These are phyloP conservation scores for Backusella psychrophila DNA, from an alignment of 192 early-diverging fungal genomes.

Conservation along the genomic window DNA sequence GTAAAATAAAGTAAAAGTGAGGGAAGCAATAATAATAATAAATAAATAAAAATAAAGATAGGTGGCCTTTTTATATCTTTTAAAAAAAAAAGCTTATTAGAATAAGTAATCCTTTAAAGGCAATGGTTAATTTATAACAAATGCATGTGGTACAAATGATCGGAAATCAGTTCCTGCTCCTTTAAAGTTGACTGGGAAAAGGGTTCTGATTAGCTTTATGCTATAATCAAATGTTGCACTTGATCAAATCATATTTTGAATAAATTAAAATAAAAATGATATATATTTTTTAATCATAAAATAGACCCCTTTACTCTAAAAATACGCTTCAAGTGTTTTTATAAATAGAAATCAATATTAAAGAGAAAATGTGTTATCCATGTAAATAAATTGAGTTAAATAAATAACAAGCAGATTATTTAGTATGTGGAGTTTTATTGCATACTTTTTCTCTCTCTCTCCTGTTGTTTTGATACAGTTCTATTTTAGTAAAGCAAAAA, in stretches of 20 bases:
- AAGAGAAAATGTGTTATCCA: too few relatives aligned
- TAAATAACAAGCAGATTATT: background rate
- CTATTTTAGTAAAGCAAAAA: background rate
- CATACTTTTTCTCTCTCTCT: background rate
- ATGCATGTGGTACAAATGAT: background rate
- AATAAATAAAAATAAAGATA: background rate
- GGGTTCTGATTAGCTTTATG: background rate
- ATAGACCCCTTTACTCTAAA: background rate
- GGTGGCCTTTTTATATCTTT: background rate
- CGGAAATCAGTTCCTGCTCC: slow-evolving; percentile 5
- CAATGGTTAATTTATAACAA: background rate
- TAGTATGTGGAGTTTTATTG: background rate
- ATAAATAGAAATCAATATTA: background rate
- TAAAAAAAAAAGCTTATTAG: background rate
- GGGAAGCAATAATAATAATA: background rate
- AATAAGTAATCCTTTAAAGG: background rate
- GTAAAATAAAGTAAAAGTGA: background rate
- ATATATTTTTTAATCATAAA: background rate
- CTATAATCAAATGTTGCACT: background rate
- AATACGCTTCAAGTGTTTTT: background rate
- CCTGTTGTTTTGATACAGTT: background rate
- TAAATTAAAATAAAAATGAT: background rate
- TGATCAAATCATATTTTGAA: background rate
- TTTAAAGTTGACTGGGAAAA: background rate
- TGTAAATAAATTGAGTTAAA: background rate